phyloP scores from a whole-genome alignment of 345 rosid species.

The Lepidium didymum region DNA sequence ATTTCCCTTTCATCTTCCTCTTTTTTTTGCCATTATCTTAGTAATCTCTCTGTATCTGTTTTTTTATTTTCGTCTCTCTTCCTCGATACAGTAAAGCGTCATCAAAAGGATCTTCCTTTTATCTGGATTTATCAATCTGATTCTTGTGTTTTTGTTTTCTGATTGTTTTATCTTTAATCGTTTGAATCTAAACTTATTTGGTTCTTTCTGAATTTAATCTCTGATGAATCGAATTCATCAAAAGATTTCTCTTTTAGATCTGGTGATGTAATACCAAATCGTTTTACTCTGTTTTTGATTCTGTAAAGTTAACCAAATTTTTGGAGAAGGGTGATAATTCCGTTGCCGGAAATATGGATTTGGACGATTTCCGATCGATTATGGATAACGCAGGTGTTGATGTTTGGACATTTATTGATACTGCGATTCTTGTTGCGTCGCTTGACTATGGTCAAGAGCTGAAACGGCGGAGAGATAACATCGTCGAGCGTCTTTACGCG shows the following conservation, averaged over 20 bases:
- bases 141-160: background rate
- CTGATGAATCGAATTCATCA: conserved; percentile 9
- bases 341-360: conserved; percentile 46
- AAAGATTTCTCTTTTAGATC: conserved; percentile 25
- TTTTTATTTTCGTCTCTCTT: background rate
- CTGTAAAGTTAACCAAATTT: background rate
- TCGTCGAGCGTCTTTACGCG: conserved; percentile 77
- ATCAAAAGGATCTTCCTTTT: conserved; percentile 22
- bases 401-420: conserved; percentile 85
- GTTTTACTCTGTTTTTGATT: conserved; percentile 13
- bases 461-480: conserved; percentile 64
- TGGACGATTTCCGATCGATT: conserved; percentile 73
- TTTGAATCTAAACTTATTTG: background rate
- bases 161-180: background rate
- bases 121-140: conserved; percentile 12
- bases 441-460: conserved; percentile 59
- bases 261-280: conserved; percentile 14
- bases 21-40: background rate
- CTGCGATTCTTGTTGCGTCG: conserved; percentile 76
- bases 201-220: conserved; percentile 1
- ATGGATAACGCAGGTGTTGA: conserved; percentile 77
- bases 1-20: conserved; percentile 21
- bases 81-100: conserved; percentile 14
- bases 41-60: conserved; percentile 13
- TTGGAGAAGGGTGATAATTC: background rate